phyloP scores from a whole-genome alignment of 2,329 filamentous ascomycete genomes.

The Calonectria crousiana region DNA sequence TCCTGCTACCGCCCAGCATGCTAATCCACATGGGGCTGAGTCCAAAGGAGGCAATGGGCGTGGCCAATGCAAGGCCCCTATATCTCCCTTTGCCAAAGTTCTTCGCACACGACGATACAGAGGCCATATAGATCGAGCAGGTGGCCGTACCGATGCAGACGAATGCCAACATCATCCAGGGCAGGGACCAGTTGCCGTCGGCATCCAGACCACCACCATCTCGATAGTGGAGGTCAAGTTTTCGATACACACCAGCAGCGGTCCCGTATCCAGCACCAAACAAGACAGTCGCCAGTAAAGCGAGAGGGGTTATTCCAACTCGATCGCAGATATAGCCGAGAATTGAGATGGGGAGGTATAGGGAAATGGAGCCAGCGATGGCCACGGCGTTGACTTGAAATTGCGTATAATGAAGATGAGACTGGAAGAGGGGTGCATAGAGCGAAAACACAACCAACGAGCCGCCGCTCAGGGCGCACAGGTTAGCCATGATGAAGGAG shows the following conservation, averaged over 20 bases:
- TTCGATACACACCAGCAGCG: constrained; percentile 81
- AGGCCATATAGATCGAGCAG: constrained; percentile 87
- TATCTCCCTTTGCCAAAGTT: constrained; percentile 94
- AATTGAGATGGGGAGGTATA: constrained; percentile 92
- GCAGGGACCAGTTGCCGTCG: constrained; percentile 74
- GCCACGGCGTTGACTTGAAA: constrained; percentile 92
- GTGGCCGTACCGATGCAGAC: constrained; percentile 86
- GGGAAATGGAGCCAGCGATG: constrained; percentile 86
- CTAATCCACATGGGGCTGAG: constrained; percentile 97
- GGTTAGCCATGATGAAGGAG: constrained; percentile 67
- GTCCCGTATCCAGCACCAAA: constrained; percentile 87
- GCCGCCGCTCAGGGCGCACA: constrained; percentile 81
- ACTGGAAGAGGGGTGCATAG: constrained; percentile 91
- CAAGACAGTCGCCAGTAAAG: constrained; percentile 76
- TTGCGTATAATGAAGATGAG: constrained; percentile 87
- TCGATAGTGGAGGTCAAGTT: constrained; percentile 61
- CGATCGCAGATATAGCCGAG: constrained; percentile 95
- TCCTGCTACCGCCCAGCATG: constrained; percentile 83
- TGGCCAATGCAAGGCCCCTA: constrained; percentile 87
- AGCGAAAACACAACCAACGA: constrained; percentile 95
- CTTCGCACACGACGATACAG: constrained; percentile 97
- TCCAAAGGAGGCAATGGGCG: constrained; percentile 93
- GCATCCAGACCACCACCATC: constrained; percentile 54
- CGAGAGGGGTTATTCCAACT: constrained; percentile 82
- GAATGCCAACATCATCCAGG: constrained; percentile 88